Percentiles rank a stretch among this genome's conserved stretches.
Conservation (phyloP, 1,284 basidiomycete genomes). For the Ceraceosorus guamensis region DNA sequence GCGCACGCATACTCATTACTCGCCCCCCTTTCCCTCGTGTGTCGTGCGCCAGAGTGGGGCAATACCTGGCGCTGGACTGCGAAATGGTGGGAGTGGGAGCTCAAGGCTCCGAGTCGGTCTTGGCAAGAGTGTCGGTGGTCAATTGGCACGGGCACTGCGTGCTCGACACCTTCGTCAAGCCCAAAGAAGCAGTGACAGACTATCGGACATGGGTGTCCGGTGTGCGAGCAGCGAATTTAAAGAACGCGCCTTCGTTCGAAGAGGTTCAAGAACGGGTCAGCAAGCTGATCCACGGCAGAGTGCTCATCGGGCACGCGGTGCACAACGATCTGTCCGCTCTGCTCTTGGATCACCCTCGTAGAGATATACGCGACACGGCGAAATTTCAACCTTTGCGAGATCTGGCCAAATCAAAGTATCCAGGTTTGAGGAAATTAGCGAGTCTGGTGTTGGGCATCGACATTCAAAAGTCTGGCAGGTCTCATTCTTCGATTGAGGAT, state of each 20-base stretch:
- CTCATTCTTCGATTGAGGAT: slow-evolving; percentile 57
- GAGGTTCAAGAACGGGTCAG: slow-evolving; percentile 75
- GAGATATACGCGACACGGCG: slow-evolving; percentile 76
- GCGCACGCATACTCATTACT: too few relatives aligned
- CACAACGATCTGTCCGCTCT: slow-evolving; percentile 85
- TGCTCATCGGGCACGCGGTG: slow-evolving; percentile 89
- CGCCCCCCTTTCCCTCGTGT: too few relatives aligned
- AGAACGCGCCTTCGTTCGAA: slow-evolving; percentile 64
- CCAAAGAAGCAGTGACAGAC: slow-evolving; percentile 81
- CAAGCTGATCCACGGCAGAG: slow-evolving; percentile 67
- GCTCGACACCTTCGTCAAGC: slow-evolving; percentile 79
- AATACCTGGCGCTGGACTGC: slow-evolving; percentile 79
- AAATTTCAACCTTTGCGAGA: slow-evolving; percentile 53
- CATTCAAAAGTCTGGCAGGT: slow-evolving; percentile 60
- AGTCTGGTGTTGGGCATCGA: slow-evolving; percentile 71
- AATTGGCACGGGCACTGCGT: slow-evolving; percentile 77
- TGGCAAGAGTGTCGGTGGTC: slow-evolving; percentile 85
- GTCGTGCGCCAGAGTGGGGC: slow-evolving; percentile 57
- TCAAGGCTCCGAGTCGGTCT: slow-evolving; percentile 68
- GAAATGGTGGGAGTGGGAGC: slow-evolving; percentile 96
- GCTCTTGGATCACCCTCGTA: slow-evolving; percentile 78
- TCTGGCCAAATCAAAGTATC: slow-evolving; percentile 58
- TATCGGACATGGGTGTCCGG: slow-evolving; percentile 90
- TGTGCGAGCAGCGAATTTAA: slow-evolving; percentile 68
- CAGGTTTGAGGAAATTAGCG: slow-evolving; percentile 73